phyloP scores from a whole-genome alignment of 805 yeast genomes.

The Candida railenensis region DNA sequence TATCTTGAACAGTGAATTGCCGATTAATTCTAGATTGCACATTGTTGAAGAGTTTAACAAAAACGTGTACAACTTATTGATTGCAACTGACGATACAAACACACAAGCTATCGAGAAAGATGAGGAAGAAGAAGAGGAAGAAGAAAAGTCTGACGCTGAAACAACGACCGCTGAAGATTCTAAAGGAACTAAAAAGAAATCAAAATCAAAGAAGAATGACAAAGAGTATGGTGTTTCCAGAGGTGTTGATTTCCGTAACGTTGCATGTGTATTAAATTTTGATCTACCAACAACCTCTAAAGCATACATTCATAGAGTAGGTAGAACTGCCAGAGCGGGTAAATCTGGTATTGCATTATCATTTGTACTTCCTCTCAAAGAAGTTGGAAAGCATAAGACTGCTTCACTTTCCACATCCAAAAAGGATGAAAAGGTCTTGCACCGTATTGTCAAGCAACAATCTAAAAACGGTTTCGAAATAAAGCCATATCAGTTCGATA shows the following conservation, averaged over 20 bases:
- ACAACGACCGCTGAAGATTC: constrained; percentile 7
- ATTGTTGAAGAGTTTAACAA: constrained; percentile 95
- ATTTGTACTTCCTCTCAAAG: constrained; percentile 80
- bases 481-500: constrained; percentile 87
- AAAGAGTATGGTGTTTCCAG: constrained; percentile 91
- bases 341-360: constrained; percentile 93
- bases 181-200: constrained; percentile 17
- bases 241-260: constrained; percentile 95
- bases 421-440: constrained; percentile 82
- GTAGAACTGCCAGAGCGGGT: constrained; percentile 98
- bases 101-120: constrained; percentile 52
- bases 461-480: constrained; percentile 68
- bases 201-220: constrained; percentile 45
- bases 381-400: constrained; percentile 84
- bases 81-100: constrained; percentile 91
- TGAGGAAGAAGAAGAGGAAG: constrained; percentile 43
- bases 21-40: constrained; percentile 88
- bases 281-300: constrained; percentile 89
- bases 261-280: constrained; percentile 93
- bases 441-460: constrained; percentile 76
- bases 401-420: constrained; percentile 70
- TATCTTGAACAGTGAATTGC: constrained; percentile 88
- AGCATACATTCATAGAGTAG: constrained; percentile 89
- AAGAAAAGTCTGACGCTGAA: constrained; percentile 16
- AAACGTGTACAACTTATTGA: constrained; percentile 78